Percentiles rank a stretch among this genome's conserved stretches.
Evolutionary conservation across 169 alveolate genomes (phyloP).

Genomic region (Eimeria falciformis): DNA sequence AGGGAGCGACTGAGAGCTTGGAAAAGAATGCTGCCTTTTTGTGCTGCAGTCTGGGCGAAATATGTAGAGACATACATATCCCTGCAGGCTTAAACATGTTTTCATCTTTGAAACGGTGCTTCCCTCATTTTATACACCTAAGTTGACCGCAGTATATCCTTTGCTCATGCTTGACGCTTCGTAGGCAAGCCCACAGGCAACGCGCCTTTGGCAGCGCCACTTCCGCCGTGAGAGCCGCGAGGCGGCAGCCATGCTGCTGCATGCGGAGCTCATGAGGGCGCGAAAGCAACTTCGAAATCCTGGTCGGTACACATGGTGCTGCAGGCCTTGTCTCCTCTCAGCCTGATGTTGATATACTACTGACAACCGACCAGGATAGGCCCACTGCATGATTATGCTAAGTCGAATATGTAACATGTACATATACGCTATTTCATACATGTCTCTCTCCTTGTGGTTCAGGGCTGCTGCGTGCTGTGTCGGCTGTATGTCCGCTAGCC

Average conservation of each 20-base stretch:
- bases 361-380: no score
- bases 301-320: constrained; percentile 10
- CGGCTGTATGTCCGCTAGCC: constrained; percentile 23
- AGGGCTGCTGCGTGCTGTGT: constrained; percentile 54
- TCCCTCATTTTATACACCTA: neutral
- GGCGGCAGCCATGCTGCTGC: constrained; percentile 57
- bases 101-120: neutral
- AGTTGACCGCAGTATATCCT: neutral
- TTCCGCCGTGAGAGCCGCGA: constrained; percentile 58
- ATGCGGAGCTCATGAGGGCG: constrained; percentile 31
- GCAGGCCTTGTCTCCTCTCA: no score
- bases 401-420: no score
- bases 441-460: neutral
- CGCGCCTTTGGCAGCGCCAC: constrained; percentile 31
- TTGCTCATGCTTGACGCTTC: neutral
- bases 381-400: no score
- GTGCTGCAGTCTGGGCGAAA: no score
- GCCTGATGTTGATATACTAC: no score
- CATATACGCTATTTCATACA: no score
- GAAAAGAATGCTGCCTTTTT: no score
- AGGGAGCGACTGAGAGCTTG: no score
- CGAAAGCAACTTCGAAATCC: neutral
- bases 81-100: neutral
- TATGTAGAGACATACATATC: neutral
- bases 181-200: constrained; percentile 49